These are phyloP conservation scores for Conringia planisiliqua DNA, from an alignment of 345 rosid genomes.

Conservation along the genomic window DNA sequence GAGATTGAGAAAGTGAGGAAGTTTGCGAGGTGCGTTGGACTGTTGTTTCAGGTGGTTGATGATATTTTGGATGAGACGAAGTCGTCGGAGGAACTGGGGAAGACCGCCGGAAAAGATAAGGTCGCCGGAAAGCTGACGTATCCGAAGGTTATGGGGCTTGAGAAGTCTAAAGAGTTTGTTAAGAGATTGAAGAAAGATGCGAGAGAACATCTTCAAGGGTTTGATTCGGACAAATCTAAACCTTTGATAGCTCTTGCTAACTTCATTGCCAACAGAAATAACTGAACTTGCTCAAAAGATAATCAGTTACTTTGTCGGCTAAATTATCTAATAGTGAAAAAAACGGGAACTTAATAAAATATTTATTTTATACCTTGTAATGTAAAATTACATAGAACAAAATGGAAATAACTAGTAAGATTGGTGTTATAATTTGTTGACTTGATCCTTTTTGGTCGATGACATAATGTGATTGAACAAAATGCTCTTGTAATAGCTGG, in stretches of 20 bases:
- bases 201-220: constrained; percentile 46
- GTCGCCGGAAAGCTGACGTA: constrained; percentile 70
- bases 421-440: too few species aligned
- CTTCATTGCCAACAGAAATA: constrained; percentile 74
- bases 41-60: constrained; percentile 91
- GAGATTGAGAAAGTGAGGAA: constrained; percentile 67
- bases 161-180: constrained; percentile 58
- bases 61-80: constrained; percentile 81
- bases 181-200: constrained; percentile 59
- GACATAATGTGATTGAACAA: too few species aligned
- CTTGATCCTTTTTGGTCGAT: too few species aligned
- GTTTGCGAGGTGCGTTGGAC: constrained; percentile 65
- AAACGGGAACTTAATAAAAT: too few species aligned
- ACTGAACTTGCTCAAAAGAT: constrained; percentile 24
- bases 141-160: constrained; percentile 72
- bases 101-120: constrained; percentile 84
- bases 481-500: too few species aligned
- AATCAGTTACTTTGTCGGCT: neutral
- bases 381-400: too few species aligned
- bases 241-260: constrained; percentile 81
- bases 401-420: too few species aligned
- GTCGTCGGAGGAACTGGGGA: constrained; percentile 77
- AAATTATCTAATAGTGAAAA: neutral
- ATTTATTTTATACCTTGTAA: too few species aligned
- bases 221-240: constrained; percentile 62